These are phyloP conservation scores for Neopestalotiopsis clavispora DNA, from an alignment of 2,329 filamentous ascomycete species.

Conservation along the genomic window DNA sequence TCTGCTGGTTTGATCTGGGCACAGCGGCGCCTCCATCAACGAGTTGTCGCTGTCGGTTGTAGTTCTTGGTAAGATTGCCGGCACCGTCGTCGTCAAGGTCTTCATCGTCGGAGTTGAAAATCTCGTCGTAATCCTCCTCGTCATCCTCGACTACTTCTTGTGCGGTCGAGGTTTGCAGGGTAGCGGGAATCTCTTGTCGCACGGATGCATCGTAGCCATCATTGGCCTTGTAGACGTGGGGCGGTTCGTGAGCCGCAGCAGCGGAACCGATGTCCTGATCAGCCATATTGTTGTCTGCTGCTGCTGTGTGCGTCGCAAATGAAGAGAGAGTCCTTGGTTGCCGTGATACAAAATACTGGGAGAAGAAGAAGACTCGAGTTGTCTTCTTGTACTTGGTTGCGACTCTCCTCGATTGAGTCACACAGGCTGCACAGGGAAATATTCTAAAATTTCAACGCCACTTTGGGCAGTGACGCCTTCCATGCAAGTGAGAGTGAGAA, in stretches of 20 bases:
- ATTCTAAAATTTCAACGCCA: slow-evolving; percentile 15
- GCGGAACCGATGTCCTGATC: slow-evolving; percentile 25
- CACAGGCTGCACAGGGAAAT: not conserved
- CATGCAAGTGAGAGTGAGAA: not conserved
- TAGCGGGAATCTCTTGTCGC: slow-evolving; percentile 29
- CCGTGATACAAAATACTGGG: not conserved
- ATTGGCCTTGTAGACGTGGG: slow-evolving; percentile 48
- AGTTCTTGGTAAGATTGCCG: slow-evolving; percentile 80
- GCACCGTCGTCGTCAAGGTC: slow-evolving; percentile 51
- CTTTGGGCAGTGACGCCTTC: slow-evolving; percentile 13
- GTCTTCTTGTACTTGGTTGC: not conserved
- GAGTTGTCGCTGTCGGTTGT: slow-evolving; percentile 81
- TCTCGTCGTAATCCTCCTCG: slow-evolving; percentile 45
- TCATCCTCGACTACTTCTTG: slow-evolving; percentile 35
- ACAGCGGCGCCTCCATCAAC: slow-evolving; percentile 54
- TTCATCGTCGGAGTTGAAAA: slow-evolving; percentile 46
- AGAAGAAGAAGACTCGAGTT: not conserved
- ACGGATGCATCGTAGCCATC: slow-evolving; percentile 48
- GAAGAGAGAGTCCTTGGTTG: not conserved
- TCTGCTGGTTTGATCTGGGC: slow-evolving; percentile 78
- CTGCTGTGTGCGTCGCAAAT: not conserved
- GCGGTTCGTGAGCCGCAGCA: slow-evolving; percentile 49
- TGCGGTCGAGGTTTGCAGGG: not conserved
- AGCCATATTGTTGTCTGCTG: not conserved
- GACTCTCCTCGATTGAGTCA: not conserved